phyloP scores from a whole-genome alignment of 768 basidiomycete genomes.

The Lentinula raphanica region DNA sequence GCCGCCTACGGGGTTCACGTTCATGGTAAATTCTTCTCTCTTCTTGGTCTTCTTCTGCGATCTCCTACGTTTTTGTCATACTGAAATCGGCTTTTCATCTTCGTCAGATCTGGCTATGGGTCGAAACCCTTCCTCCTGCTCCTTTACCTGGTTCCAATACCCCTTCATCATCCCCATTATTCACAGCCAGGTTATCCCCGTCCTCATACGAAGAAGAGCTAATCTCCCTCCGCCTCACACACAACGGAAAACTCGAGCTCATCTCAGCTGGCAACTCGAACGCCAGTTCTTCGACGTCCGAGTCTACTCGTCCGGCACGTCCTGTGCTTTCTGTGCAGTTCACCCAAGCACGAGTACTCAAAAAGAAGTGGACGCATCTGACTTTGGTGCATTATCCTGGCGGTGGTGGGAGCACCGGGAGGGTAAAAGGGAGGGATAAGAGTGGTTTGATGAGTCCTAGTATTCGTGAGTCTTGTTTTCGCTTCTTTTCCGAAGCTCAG shows the following conservation, averaged over 20 bases:
- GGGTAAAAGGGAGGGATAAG: too few species aligned
- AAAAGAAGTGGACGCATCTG: constrained; percentile 69
- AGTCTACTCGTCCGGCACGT: too few species aligned
- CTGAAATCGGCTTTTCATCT: neutral
- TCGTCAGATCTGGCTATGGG: constrained; percentile 44
- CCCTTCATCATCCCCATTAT: constrained; percentile 33
- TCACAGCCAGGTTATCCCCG: constrained; percentile 23
- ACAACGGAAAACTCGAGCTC: constrained; percentile 51
- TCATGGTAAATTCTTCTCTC: constrained; percentile 45
- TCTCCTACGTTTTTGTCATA: neutral
- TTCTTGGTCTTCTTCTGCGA: neutral
- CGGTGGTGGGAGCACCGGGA: constrained; percentile 21
- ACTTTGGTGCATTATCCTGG: constrained; percentile 62
- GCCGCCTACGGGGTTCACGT: constrained; percentile 62
- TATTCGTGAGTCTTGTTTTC: constrained; percentile 44
- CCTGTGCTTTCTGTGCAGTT: constrained; percentile 32
- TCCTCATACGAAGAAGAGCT: constrained; percentile 18
- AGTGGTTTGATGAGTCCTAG: constrained; percentile 43
- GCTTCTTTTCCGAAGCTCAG: constrained; percentile 1
- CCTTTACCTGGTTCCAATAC: constrained; percentile 21
- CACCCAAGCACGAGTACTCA: constrained; percentile 40
- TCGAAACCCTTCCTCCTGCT: constrained; percentile 34
- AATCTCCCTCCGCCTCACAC: constrained; percentile 43
- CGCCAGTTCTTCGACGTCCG: too few species aligned
- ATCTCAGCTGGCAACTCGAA: constrained; percentile 34